Percentiles rank a stretch among this genome's conserved stretches.
These are phyloP conservation scores for Talaromyces amestolkiae DNA, from an alignment of 2,329 filamentous ascomycete species.

Conservation along the genomic window DNA sequence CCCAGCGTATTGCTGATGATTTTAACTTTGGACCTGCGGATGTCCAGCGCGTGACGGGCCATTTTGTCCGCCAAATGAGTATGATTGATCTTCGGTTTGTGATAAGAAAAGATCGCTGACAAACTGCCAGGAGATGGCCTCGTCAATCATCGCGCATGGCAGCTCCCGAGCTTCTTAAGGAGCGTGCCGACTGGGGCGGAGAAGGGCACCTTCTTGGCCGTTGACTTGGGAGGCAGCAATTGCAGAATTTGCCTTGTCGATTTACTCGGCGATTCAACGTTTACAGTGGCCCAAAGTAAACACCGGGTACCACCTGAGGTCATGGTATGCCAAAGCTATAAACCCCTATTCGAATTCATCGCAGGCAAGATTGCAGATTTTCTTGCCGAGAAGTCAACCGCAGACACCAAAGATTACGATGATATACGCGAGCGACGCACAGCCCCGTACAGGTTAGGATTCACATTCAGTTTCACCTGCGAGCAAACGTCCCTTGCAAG, in stretches of 20 bases:
- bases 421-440: background rate
- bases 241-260: constrained; percentile 25
- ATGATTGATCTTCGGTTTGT: background rate
- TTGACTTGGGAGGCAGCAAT: constrained; percentile 26
- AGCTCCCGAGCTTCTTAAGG: constrained; percentile 23
- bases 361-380: constrained; percentile 21
- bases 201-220: constrained; percentile 23
- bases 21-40: constrained; percentile 19
- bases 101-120: background rate
- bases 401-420: background rate
- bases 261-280: constrained; percentile 24
- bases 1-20: constrained; percentile 18
- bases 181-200: constrained; percentile 23
- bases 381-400: constrained; percentile 9
- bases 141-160: constrained; percentile 21
- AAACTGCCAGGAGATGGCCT: constrained; percentile 21
- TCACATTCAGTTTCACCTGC: constrained; percentile 27
- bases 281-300: constrained; percentile 22
- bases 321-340: constrained; percentile 23
- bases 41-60: constrained; percentile 16
- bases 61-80: constrained; percentile 22
- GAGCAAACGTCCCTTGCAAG: constrained; percentile 23
- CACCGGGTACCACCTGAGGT: constrained; percentile 20
- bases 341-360: constrained; percentile 24
- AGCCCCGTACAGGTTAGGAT: constrained; percentile 21